Evolutionary conservation across 192 early-diverging fungal genomes (phyloP), one percentile per base, ranked within the genome.

Genomic region (Cetraspora pellucida): DNA sequence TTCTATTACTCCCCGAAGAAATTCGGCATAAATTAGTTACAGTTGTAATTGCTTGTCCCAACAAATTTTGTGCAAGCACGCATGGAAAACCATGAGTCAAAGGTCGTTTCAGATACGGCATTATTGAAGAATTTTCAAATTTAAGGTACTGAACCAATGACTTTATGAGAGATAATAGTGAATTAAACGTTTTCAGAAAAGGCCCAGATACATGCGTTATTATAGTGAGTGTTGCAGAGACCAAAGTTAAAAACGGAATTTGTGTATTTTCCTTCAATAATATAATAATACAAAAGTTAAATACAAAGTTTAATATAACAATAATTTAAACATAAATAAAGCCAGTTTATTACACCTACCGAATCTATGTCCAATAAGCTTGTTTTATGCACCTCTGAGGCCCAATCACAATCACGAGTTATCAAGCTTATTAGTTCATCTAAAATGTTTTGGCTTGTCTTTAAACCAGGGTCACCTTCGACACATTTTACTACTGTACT

Each of bases 1-100:
- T 28, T n/a, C 78, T 77, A 0, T 72, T 27, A 57, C 63, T 30
- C 25, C 76, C 78, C 2, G 55, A 44, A 28, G 74, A 72, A 55
- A 65, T 52, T 77, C 59, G 45, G 47, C 73, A 78, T 47, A 82
- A 69, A 19, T 74, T 77, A 10, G 86, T 68, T 10, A 87, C 59
- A 28, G 86, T 79, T 66, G 86, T 82, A 19, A 89, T 81, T 1
- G 83, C 69, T 49, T 85, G 81, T 14, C 88, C 88, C 19, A 89
- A 71, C 28, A 89, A 71, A 66, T 80, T 81, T 72, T 84, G 81
- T 13, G 88, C 65, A 6, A 82, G 75, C 13, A 83, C 82, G 65
- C 80, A 85, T 27, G 65, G 79, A 2, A 80, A 83, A 46, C 85
- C 88, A 25, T 83, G 58, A 2, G 83, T 80, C 60, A 86, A 82